Conservation (phyloP, 148 eudicot genomes). For the Suaeda aralocaspica region DNA sequence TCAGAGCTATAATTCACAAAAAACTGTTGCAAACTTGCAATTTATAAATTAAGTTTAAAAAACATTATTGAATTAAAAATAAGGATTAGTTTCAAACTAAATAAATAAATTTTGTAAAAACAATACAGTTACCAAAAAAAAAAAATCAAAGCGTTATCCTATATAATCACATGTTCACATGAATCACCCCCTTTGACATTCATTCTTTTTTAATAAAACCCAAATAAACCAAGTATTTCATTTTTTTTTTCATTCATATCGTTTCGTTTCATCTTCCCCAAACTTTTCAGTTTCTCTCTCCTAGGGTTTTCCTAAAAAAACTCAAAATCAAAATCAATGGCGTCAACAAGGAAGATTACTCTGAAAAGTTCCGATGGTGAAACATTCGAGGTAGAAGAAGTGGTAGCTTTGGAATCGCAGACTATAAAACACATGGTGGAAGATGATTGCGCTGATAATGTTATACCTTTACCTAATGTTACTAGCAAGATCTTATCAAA, state of each 20-base stretch:
- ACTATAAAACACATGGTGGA: slow-evolving; percentile 49
- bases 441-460: slow-evolving; percentile 42
- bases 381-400: slow-evolving; percentile 45
- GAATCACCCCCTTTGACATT: too few species aligned
- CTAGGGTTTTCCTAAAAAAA: slow-evolving; percentile 6
- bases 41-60: too few species aligned
- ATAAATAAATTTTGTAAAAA: too few species aligned
- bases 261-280: neutral
- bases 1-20: too few species aligned
- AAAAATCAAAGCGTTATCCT: too few species aligned
- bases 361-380: slow-evolving; percentile 47
- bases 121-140: too few species aligned
- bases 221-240: too few species aligned
- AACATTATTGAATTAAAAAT: too few species aligned
- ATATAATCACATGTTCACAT: too few species aligned
- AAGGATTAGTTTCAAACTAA: too few species aligned
- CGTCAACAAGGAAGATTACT: slow-evolving; percentile 26
- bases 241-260: neutral
- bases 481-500: slow-evolving; percentile 40
- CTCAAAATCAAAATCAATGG: slow-evolving; percentile 18
- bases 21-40: too few species aligned
- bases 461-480: slow-evolving; percentile 47
- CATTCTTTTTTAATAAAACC: too few species aligned
- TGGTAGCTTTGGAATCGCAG: slow-evolving; percentile 41
- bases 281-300: slow-evolving; percentile 22